Base-by-base conservation (phyloP, 805 yeast genomes). In the Lipomyces orientalis region DNA sequence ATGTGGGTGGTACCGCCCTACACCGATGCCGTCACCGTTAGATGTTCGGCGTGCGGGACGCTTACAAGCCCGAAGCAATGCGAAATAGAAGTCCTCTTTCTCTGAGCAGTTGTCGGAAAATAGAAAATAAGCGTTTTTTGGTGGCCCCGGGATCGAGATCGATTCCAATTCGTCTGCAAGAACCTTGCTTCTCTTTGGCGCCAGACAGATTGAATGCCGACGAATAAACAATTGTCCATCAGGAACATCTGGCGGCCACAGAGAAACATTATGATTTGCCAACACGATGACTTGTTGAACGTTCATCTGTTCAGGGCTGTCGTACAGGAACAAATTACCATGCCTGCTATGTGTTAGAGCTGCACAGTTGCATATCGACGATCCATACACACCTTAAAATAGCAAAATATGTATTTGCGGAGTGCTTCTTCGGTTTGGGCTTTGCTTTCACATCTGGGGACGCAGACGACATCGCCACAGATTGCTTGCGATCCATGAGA, bases 81-180 rank as follows among this genome's bases (percentile, higher is more conserved):
- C 88, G 78, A 92, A 93, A 76, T 94, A 95, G 90, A 97, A 88
- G 76, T 94, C 97, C 77, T 95, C 99, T 75, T 94, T 94, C 58
- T 89, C 93, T 64, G 84, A 84, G 72, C 93, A 91, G 60, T 87
- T 84, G 72, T 92, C 97, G 56, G 89, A 85, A 77, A 92, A 91
- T 2, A 94, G 78, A 76, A 85, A 94, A 73, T 85, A 85, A 5
- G 83, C 76, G 65, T 73, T 73, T n/a, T 75, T 73, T 1, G 84
- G 82, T 2, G 77, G 67, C 31, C 76, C 54, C 46, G 35, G 52
- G 51, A 29, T 62, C 61, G 51, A 59, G 51, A 29, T 62, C 61
- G 51, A 59, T 16, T 12, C 54, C 55, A 49, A 43, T 16, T 34
- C 49, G 25, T n/a, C 61, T 5, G 29, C 43, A 19, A 64, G 25